A percentile compares a stretch with the other conserved stretches of the same genome.
Conservation (phyloP, 2,329 filamentous ascomycete genomes). For the Dendryphion nanum region DNA sequence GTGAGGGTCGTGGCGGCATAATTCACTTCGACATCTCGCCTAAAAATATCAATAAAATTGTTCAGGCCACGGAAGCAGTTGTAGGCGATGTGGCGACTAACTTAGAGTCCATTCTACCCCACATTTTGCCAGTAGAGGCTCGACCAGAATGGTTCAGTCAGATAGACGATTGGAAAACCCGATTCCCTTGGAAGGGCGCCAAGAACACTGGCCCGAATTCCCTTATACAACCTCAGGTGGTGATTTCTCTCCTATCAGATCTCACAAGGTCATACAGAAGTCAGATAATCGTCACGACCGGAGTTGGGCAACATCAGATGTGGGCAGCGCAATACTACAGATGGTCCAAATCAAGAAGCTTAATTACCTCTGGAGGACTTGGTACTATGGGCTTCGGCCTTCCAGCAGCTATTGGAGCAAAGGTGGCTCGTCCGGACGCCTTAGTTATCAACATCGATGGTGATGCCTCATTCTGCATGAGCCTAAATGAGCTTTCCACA, state of each 20-base stretch:
- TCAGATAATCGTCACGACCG: conserved; percentile 83
- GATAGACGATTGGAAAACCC: conserved; percentile 87
- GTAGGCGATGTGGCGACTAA: conserved; percentile 91
- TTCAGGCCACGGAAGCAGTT: conserved; percentile 92
- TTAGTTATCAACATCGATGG: conserved; percentile 96
- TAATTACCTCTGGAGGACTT: conserved; percentile 97
- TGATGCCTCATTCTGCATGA: conserved; percentile 99
- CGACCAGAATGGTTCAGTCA: conserved; percentile 85
- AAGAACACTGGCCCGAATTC: conserved; percentile 74
- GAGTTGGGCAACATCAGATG: conserved; percentile 98
- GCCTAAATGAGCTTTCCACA: conserved; percentile 88
- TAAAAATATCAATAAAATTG: conserved; percentile 99
- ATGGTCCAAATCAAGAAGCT: conserved; percentile 86
- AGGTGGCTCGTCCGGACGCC: conserved; percentile 77
- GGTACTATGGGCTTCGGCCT: conserved; percentile 96
- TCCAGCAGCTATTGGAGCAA: conserved; percentile 91
- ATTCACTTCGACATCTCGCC: conserved; percentile 98
- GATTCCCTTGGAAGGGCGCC: conserved; percentile 83
- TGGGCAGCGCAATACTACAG: conserved; percentile 97
- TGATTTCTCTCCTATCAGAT: conserved; percentile 87
- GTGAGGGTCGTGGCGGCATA: conserved; percentile 86
- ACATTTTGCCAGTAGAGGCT: conserved; percentile 62
- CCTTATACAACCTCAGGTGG: conserved; percentile 88
- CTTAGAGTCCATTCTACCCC: conserved; percentile 70
- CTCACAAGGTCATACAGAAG: conserved; percentile 78